phyloP scores from a whole-genome alignment of 352 stramenopile genomes.

The Phytophthora vignae region DNA sequence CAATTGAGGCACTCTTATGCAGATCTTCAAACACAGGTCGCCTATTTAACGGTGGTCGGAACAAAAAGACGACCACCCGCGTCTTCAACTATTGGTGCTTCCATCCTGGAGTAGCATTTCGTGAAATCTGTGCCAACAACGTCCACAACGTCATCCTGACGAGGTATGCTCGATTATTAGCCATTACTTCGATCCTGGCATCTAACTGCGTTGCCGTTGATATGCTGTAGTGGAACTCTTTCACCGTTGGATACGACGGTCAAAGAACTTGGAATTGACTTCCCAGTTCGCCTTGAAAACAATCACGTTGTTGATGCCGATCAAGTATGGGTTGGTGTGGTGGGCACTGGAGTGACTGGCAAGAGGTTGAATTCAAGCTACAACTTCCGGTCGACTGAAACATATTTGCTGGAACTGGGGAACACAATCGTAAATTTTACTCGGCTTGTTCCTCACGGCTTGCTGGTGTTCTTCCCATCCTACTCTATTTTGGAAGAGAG shows the following conservation, averaged over 20 bases:
- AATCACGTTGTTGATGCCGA: conserved; percentile 95
- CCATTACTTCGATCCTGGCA: neutral
- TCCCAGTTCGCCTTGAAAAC: conserved; percentile 97
- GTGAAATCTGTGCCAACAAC: conserved; percentile 94
- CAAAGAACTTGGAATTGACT: conserved; percentile 96
- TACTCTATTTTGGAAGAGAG: conserved; percentile 96
- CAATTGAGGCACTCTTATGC: neutral
- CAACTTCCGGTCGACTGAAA: conserved; percentile 91
- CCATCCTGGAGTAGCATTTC: conserved; percentile 95
- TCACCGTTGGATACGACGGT: conserved; percentile 96
- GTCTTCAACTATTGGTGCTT: conserved; percentile 99
- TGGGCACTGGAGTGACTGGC: conserved; percentile 93
- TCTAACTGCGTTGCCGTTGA: conserved; percentile 11
- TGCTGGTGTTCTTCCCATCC: conserved; percentile 99
- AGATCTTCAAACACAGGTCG: conserved; percentile 51
- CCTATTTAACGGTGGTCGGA: conserved; percentile 59
- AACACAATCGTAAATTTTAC: conserved; percentile 96
- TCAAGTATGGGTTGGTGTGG: conserved; percentile 92
- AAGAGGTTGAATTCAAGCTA: conserved; percentile 96
- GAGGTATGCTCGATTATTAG: conserved; percentile 51
- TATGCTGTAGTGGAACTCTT: conserved; percentile 93
- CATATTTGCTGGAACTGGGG: conserved; percentile 96
- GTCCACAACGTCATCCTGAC: conserved; percentile 91
- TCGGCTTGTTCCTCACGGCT: conserved; percentile 94
- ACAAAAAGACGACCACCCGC: conserved; percentile 67